phyloP scores from a whole-genome alignment of 1,284 basidiomycete species.

The Acaromyces ingoldii region DNA sequence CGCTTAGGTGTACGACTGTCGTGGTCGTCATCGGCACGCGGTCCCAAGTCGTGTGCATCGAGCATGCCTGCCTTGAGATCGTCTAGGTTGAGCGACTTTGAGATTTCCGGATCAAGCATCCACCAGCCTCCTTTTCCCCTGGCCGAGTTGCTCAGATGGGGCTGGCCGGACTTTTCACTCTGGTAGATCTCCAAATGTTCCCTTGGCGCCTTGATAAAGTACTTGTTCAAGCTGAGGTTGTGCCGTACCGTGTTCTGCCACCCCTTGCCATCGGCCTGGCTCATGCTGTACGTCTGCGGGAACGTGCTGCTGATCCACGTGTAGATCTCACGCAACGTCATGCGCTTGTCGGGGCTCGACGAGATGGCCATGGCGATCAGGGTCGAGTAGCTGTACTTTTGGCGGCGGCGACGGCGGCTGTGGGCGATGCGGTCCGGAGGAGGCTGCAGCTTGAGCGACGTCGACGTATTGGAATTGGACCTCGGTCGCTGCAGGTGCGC shows the following conservation, averaged over 20 bases:
- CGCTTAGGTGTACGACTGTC: neutral
- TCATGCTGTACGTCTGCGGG: conserved; percentile 31
- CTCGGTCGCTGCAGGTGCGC: neutral
- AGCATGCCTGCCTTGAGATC: neutral
- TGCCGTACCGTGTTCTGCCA: conserved; percentile 47
- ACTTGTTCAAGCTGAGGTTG: conserved; percentile 41
- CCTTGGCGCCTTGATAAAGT: conserved; percentile 36
- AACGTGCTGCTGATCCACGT: conserved; percentile 40
- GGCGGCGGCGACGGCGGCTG: conserved; percentile 30
- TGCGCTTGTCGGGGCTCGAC: conserved; percentile 31
- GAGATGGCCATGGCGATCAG: conserved; percentile 45
- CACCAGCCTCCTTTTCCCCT: conserved; percentile 41
- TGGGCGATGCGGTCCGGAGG: conserved; percentile 30
- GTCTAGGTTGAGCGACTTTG: conserved; percentile 11
- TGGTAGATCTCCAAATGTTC: conserved; percentile 36
- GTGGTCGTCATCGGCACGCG: neutral
- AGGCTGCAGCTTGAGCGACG: conserved; percentile 2
- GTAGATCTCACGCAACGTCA: conserved; percentile 45
- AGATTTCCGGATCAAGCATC: conserved; percentile 26
- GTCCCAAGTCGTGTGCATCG: neutral
- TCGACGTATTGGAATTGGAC: too few relatives aligned
- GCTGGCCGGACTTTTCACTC: conserved; percentile 31
- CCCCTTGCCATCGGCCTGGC: conserved; percentile 32
- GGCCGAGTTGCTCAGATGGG: conserved; percentile 31
- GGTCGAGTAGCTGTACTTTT: conserved; percentile 40